Percentiles rank a stretch among this genome's conserved stretches.
These are phyloP conservation scores for Neoarthrinium moseri DNA, from an alignment of 2,329 filamentous ascomycete species.

Conservation along the genomic window DNA sequence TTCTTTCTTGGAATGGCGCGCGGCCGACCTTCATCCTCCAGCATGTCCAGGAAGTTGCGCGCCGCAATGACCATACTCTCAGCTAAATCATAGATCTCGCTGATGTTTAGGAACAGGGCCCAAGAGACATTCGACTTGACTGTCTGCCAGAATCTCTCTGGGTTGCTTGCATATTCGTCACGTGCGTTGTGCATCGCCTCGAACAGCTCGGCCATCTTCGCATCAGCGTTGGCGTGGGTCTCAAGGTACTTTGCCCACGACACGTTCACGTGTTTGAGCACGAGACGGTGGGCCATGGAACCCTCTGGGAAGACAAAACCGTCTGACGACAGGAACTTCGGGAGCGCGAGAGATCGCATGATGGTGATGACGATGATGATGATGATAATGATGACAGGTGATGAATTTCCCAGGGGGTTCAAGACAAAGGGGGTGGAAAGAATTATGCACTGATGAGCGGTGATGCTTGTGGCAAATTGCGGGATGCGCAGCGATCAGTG, in stretches of 20 bases:
- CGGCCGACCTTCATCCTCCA: background rate
- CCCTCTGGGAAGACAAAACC: constrained; percentile 3
- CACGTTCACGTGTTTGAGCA: background rate
- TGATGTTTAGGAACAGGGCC: background rate
- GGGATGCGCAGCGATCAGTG: background rate
- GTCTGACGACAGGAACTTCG: constrained; percentile 1
- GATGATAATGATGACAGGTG: background rate
- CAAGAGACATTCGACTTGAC: background rate
- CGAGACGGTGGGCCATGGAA: background rate
- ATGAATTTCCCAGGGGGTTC: background rate
- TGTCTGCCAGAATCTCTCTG: background rate
- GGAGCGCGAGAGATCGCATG: constrained; percentile 2
- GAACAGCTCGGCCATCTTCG: background rate
- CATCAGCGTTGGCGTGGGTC: background rate
- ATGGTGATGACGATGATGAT: background rate
- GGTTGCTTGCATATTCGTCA: background rate
- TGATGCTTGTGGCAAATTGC: background rate
- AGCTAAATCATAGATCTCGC: background rate
- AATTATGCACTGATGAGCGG: too few species aligned
- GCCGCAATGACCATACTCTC: background rate
- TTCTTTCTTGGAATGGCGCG: background rate
- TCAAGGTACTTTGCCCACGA: constrained; percentile 2
- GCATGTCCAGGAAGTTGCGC: background rate
- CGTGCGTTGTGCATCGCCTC: background rate
- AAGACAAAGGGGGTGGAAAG: too few species aligned